Evolutionary conservation across 2,329 filamentous ascomycete genomes (phyloP).

Genomic region (Whalleya microplaca): DNA sequence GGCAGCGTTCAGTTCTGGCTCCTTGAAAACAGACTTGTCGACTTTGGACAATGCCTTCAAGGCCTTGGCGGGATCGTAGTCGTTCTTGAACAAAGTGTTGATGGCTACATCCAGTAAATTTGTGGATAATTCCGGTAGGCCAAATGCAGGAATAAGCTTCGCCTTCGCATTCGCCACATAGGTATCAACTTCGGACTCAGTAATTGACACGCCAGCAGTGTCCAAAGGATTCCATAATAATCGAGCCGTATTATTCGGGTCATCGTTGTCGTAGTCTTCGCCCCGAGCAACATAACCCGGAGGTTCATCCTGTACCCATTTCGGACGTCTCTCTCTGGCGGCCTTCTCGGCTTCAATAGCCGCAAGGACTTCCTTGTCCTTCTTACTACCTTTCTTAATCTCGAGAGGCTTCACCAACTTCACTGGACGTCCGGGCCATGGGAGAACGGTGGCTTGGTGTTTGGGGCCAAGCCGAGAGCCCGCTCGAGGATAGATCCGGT

Average conservation of each 20-base stretch:
- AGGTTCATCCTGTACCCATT: conserved; percentile 93
- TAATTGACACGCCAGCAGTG: conserved; percentile 49
- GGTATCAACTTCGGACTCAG: conserved; percentile 67
- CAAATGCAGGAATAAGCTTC: conserved; percentile 62
- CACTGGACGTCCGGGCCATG: conserved; percentile 88
- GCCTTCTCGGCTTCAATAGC: conserved; percentile 81
- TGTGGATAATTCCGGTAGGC: conserved; percentile 75
- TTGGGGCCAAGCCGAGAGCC: conserved; percentile 89
- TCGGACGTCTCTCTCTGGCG: conserved; percentile 79
- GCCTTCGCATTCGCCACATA: conserved; percentile 75
- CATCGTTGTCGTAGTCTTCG: conserved; percentile 72
- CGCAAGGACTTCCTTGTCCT: conserved; percentile 80
- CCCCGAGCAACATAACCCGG: conserved; percentile 83
- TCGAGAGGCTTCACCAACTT: conserved; percentile 88
- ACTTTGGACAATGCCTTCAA: conserved; percentile 70
- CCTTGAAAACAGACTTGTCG: conserved; percentile 75
- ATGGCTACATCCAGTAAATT: conserved; percentile 88
- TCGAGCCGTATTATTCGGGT: conserved; percentile 74
- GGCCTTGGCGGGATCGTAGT: conserved; percentile 73
- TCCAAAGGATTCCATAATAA: conserved; percentile 78
- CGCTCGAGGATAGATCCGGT: conserved; percentile 94
- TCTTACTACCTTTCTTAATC: conserved; percentile 80
- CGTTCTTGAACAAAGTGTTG: conserved; percentile 70
- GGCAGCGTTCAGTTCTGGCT: conserved; percentile 76
- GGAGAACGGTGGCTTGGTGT: conserved; percentile 83